Evolutionary conservation across 2,329 filamentous ascomycete genomes (phyloP).

Genomic region (Penicillium concentricum): DNA sequence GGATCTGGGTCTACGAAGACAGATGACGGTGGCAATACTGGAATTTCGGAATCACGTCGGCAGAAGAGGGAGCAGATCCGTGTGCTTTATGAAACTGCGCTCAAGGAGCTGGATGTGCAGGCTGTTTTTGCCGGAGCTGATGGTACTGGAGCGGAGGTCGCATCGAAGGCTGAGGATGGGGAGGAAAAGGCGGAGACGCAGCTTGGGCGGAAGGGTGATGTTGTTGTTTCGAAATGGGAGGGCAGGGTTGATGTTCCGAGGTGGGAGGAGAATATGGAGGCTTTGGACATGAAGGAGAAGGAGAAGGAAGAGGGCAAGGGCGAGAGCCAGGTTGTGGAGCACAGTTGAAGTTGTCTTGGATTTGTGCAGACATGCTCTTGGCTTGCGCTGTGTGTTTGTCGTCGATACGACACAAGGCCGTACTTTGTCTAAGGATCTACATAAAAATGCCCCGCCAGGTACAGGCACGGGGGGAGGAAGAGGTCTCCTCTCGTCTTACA

Average conservation of each 20-base stretch:
- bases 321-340: slow-evolving; percentile 12
- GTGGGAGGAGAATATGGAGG: slow-evolving; percentile 43
- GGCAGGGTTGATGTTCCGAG: slow-evolving; percentile 28
- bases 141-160: slow-evolving; percentile 12
- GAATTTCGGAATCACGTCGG: slow-evolving; percentile 27
- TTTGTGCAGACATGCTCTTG: background rate
- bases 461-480: background rate
- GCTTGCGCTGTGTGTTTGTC: background rate
- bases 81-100: slow-evolving; percentile 47
- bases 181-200: slow-evolving; percentile 30
- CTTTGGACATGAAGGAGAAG: slow-evolving; percentile 37
- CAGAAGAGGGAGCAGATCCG: slow-evolving; percentile 38
- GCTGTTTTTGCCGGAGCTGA: slow-evolving; percentile 59
- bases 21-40: background rate
- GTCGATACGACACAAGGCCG: background rate
- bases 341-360: slow-evolving; percentile 22
- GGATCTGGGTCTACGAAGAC: background rate
- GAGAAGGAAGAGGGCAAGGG: slow-evolving; percentile 13
- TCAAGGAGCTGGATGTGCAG: slow-evolving; percentile 59
- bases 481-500: background rate
- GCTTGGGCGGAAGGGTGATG: slow-evolving; percentile 31
- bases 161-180: slow-evolving; percentile 1
- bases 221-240: slow-evolving; percentile 34
- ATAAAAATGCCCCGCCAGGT: background rate
- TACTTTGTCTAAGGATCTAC: background rate